Evolutionary conservation across 176 grass and related monocot species (phyloP).

Genomic region (Guadua angustifolia): DNA sequence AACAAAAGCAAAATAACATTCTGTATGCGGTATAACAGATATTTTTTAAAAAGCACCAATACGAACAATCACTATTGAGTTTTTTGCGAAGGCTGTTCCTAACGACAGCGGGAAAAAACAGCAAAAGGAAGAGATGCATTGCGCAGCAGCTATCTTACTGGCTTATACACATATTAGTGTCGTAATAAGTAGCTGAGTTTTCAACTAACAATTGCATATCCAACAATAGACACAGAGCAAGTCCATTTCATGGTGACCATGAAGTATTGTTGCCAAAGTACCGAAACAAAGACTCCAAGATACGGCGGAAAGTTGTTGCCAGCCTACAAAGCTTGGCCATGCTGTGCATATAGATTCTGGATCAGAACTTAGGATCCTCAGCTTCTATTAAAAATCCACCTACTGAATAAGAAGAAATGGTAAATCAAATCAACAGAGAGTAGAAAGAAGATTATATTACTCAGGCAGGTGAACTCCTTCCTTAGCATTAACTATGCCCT

Average conservation of each 20-base stretch:
- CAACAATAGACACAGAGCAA: conserved; percentile 71
- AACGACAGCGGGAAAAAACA: no score
- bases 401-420: conserved; percentile 38
- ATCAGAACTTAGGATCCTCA: conserved; percentile 84
- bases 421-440: conserved; percentile 24
- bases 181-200: conserved; percentile 77
- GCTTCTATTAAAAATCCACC: conserved; percentile 48
- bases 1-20: no score
- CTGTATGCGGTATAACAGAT: no score
- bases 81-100: no score
- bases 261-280: conserved; percentile 80
- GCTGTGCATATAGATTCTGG: conserved; percentile 89
- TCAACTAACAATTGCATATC: conserved; percentile 93
- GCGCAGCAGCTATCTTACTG: no score
- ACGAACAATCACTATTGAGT: no score
- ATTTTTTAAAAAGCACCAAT: no score
- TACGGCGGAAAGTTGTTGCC: conserved; percentile 87
- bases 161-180: no score
- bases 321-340: conserved; percentile 91
- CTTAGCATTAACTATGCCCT: conserved; percentile 71
- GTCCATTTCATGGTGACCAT: conserved; percentile 77
- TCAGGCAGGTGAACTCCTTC: conserved; percentile 63
- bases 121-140: no score
- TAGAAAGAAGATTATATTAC: conserved; percentile 59
- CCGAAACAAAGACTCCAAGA: conserved; percentile 88